These are phyloP conservation scores for Fraxinus sp. DNA, from an alignment of 305 asterid genomes.

Conservation along the genomic window DNA sequence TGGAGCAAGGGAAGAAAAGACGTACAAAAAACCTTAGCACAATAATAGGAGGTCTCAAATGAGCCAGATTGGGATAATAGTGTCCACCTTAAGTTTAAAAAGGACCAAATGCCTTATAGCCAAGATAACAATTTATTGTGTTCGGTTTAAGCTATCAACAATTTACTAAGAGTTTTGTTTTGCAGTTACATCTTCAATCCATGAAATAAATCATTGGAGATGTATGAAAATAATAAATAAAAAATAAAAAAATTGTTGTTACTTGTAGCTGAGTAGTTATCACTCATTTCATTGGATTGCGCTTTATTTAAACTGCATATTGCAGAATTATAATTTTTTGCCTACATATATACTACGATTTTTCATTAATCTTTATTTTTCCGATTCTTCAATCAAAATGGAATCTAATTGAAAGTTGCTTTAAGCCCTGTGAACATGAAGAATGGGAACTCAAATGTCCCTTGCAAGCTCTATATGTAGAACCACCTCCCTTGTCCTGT, in stretches of 20 bases:
- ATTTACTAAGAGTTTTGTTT: not conserved
- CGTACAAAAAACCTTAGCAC: not conserved
- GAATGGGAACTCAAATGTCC: not conserved
- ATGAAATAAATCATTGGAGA: not conserved
- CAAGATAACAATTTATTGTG: not conserved
- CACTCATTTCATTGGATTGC: not conserved
- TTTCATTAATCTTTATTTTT: not conserved
- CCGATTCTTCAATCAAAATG: not conserved
- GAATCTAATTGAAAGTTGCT: not conserved
- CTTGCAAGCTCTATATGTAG: not conserved
- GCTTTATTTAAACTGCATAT: not conserved
- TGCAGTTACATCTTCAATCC: not conserved
- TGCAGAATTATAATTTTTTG: not conserved
- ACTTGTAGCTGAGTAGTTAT: not conserved
- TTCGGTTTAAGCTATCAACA: not conserved
- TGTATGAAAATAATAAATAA: not conserved
- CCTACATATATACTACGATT: not conserved
- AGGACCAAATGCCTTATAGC: not conserved
- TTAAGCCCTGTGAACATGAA: not conserved
- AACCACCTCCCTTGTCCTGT: not conserved
- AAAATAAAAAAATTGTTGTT: not conserved
- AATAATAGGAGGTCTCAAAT: not conserved
- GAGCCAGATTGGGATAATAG: not conserved
- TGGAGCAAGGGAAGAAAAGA: not conserved
- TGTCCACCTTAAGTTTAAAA: not conserved